A percentile compares a stretch with the other conserved stretches of the same genome.
phyloP scores from a whole-genome alignment of 805 yeast genomes.

The Schwanniomyces sp. region DNA sequence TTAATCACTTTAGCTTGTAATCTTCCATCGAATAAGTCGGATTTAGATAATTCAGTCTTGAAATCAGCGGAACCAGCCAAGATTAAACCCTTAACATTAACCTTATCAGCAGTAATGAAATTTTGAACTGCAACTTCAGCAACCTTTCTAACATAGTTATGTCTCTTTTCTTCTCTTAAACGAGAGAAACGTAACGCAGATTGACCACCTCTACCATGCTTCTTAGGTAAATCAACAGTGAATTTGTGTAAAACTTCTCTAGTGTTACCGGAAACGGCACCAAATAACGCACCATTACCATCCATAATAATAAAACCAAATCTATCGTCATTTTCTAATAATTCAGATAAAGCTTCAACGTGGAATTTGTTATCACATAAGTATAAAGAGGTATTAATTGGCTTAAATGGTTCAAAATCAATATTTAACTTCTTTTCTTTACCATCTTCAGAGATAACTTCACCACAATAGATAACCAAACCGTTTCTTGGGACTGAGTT shows the following conservation, averaged over 20 bases:
- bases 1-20: slow-evolving; percentile 83
- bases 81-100: slow-evolving; percentile 89
- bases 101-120: slow-evolving; percentile 93
- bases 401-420: slow-evolving; percentile 98
- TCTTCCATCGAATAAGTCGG: slow-evolving; percentile 92
- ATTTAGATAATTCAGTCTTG: slow-evolving; percentile 88
- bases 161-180: slow-evolving; percentile 98
- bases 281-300: slow-evolving; percentile 97
- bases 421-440: slow-evolving; percentile 95
- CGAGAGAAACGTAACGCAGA: slow-evolving; percentile 99
- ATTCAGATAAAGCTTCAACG: slow-evolving; percentile 93
- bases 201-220: slow-evolving; percentile 99
- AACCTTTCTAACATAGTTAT: slow-evolving; percentile 95
- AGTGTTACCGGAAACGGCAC: slow-evolving; percentile 93
- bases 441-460: slow-evolving; percentile 94
- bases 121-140: slow-evolving; percentile 98
- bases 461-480: slow-evolving; percentile 96
- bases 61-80: slow-evolving; percentile 99
- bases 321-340: slow-evolving; percentile 91
- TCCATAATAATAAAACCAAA: slow-evolving; percentile 99
- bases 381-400: slow-evolving; percentile 93
- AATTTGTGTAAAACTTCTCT: slow-evolving; percentile 95
- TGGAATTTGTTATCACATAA: slow-evolving; percentile 98
- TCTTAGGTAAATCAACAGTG: slow-evolving; percentile 95
- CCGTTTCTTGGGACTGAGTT: slow-evolving; percentile 92